Base-by-base conservation (phyloP, 495 filamentous ascomycete species). In the Platismatia glauca region DNA sequence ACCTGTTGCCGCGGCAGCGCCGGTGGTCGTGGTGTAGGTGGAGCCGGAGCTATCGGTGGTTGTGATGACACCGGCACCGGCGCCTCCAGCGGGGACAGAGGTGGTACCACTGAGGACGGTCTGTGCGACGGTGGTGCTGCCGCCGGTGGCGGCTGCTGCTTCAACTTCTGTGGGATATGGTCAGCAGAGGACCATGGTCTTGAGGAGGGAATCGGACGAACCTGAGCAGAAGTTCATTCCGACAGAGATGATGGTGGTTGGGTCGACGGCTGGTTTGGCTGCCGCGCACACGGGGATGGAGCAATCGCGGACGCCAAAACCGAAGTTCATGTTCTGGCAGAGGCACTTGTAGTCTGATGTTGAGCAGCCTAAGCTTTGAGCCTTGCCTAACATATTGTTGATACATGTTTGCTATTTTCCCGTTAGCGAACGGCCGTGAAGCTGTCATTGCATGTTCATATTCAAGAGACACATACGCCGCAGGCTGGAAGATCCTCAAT, bases 271-370 rank as follows among this genome's bases (percentile, higher is more conserved):
- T 50, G 46, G 46, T 12, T 20, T 57, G 15, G 22, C 60, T 4
- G 27, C 12, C 18, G 74, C 72, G 78, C 90, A 95, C 57, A 82
- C 79, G 74, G 87, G 72, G 61, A 76, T 72, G 58, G 88, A 82
- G 80, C 90, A 95, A 76, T 95, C 90, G 55, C 83, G 86, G 63
- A 95, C 78, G 70, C 90, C 90, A 69, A 84, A 88, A 63, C 73
- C 71, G 74, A 91, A 95, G 80, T 90, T 69, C 43, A 68, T 56
- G 63, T 82, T 81, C 46, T 75, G 78, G 82, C 90, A 95, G 55
- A 92, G 82, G 78, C 90, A 95, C 43, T 69, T 68, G 41, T 81
- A 59, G 72, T 91, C 82, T 59, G 75, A 74, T 18, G 67, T 38
- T 2, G 63, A 34, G 75, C 90, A 95, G 57, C 82, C 82, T 9